Conservation (phyloP, 1,139 yeast genomes). For the Hansenula sp. region DNA sequence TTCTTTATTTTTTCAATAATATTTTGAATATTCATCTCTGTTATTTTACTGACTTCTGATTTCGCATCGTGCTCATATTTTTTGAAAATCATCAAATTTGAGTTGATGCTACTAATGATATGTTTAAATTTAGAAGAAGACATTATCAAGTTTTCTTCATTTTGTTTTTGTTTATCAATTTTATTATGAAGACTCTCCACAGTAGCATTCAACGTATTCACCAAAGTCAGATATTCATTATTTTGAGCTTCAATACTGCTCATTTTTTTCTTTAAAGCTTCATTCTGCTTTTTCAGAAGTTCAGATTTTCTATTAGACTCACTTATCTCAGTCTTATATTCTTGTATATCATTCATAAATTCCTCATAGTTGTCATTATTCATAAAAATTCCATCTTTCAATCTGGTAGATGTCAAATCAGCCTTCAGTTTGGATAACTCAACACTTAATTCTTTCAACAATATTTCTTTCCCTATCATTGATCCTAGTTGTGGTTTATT, state of each 20-base stretch:
- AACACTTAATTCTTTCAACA: conserved; percentile 50
- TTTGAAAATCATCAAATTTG: conserved; percentile 26
- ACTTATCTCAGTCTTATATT: conserved; percentile 38
- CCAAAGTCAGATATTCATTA: conserved; percentile 25
- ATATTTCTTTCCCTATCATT: conserved; percentile 44
- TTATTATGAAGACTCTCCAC: conserved; percentile 28
- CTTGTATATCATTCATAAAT: conserved; percentile 40
- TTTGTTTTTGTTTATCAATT: conserved; percentile 29
- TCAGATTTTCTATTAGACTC: conserved; percentile 36
- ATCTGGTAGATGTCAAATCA: conserved; percentile 57
- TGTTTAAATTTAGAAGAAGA: conserved; percentile 28
- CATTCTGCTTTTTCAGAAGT: conserved; percentile 29
- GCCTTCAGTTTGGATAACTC: conserved; percentile 52
- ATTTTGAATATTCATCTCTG: conserved; percentile 12
- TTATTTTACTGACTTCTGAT: conserved; percentile 20
- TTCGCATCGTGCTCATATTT: conserved; percentile 26
- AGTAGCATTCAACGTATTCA: conserved; percentile 25
- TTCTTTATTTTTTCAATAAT: conserved; percentile 5
- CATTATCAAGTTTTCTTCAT: conserved; percentile 28
- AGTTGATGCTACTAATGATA: conserved; percentile 26
- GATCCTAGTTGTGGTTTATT: conserved; percentile 54
- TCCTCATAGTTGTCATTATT: conserved; percentile 53
- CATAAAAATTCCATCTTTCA: conserved; percentile 60
- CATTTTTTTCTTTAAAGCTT: conserved; percentile 24
- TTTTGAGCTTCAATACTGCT: conserved; percentile 21